phyloP scores from a whole-genome alignment of 1,284 basidiomycete genomes.

The Coniophora puteana region DNA sequence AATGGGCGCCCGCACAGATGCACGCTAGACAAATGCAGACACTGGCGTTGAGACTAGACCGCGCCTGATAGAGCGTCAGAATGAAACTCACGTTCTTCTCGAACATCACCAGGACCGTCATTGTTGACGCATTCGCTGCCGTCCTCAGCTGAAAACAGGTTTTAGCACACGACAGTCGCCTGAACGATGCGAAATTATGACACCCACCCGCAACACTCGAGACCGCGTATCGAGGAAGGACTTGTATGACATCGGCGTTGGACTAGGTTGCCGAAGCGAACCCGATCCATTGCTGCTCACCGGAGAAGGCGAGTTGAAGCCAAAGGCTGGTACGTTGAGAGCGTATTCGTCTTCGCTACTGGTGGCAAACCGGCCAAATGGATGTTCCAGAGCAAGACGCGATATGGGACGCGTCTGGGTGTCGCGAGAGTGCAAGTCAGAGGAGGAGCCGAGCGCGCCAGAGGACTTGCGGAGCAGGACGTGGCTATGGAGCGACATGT shows the following conservation, averaged over 20 bases:
- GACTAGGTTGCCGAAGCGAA: constrained; percentile 7
- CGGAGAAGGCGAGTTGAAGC: constrained; percentile 34
- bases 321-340: constrained; percentile 16
- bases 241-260: constrained; percentile 28
- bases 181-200: constrained; percentile 3
- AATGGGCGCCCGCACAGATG: constrained; percentile 17
- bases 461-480: background rate
- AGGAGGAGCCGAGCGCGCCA: no score
- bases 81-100: background rate
- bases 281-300: constrained; percentile 29
- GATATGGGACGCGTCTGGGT: constrained; percentile 7
- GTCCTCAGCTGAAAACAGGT: constrained; percentile 10
- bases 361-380: no score
- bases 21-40: background rate
- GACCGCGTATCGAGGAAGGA: constrained; percentile 46
- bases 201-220: constrained; percentile 46
- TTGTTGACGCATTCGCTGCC: constrained; percentile 20
- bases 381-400: constrained; percentile 8
- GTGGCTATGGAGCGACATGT: background rate
- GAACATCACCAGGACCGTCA: no score
- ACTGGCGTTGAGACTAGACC: background rate
- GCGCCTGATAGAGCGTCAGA: background rate
- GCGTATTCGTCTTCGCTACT: no score
- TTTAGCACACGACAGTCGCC: background rate
- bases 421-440: no score